These are phyloP conservation scores for Termitomyces sp. DNA, from an alignment of 768 basidiomycete genomes.

Conservation along the genomic window DNA sequence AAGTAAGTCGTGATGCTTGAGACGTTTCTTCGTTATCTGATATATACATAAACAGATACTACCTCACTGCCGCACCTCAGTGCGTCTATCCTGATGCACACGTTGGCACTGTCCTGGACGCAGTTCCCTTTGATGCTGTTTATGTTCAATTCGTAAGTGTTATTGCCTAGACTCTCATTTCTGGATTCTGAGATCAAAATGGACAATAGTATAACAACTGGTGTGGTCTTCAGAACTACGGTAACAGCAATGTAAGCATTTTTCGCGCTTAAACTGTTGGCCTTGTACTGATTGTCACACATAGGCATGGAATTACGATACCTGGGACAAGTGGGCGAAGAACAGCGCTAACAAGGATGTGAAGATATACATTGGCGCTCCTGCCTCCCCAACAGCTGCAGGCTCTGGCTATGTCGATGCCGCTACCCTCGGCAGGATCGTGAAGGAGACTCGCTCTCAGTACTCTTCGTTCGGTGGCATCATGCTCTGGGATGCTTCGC, in stretches of 20 bases:
- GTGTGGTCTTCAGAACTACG: constrained; percentile 34
- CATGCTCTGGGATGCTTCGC: constrained; percentile 39
- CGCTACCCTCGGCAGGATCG: constrained; percentile 35
- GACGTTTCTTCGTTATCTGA: not conserved
- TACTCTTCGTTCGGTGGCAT: constrained; percentile 55
- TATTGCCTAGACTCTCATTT: not conserved
- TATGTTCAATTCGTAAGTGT: constrained; percentile 50
- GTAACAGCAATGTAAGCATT: constrained; percentile 27
- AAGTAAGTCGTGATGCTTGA: constrained; percentile 24
- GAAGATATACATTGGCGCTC: constrained; percentile 55
- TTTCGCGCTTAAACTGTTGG: no score
- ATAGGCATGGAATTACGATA: constrained; percentile 40
- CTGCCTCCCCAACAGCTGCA: constrained; percentile 45
- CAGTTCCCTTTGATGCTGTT: constrained; percentile 61
- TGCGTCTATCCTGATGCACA: constrained; percentile 62
- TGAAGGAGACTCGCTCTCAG: constrained; percentile 33
- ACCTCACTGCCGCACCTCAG: constrained; percentile 50
- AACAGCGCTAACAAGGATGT: constrained; percentile 45
- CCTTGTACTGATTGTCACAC: not conserved
- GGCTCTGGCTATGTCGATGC: constrained; percentile 47
- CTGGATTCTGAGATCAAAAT: not conserved
- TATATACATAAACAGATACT: constrained; percentile 36
- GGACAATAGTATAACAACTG: constrained; percentile 16
- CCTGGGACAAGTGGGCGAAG: constrained; percentile 54
- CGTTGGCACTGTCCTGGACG: constrained; percentile 48